phyloP scores from a whole-genome alignment of 495 filamentous ascomycete genomes.

The Hypoxylon rickii region DNA sequence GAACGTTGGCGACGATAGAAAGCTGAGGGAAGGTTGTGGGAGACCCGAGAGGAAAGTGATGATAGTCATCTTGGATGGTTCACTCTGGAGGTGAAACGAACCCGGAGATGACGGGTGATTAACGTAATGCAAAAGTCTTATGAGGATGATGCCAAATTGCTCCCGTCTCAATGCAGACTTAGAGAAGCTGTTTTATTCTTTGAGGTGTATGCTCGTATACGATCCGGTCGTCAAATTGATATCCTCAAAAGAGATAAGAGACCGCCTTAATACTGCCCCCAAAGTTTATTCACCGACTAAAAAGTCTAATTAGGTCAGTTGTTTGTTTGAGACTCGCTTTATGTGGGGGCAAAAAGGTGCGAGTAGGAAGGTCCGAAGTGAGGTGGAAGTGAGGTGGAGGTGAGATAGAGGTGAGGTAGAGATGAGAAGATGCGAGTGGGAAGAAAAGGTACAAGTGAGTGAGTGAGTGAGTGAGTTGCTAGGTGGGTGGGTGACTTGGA shows the following conservation, averaged over 20 bases:
- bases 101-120: constrained; percentile 15
- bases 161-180: constrained; percentile 1
- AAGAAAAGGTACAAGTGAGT: background rate
- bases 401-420: too few species aligned
- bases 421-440: too few species aligned
- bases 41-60: constrained; percentile 43
- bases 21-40: constrained; percentile 41
- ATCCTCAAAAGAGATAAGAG: background rate
- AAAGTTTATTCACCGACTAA: constrained; percentile 25
- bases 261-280: background rate
- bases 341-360: background rate
- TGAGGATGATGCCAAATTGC: constrained; percentile 6
- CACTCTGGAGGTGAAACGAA: background rate
- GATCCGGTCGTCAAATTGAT: constrained; percentile 25
- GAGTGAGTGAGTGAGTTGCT: background rate
- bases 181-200: too few species aligned
- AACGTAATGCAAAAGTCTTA: constrained; percentile 17
- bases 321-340: constrained; percentile 3
- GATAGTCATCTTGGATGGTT: constrained; percentile 33
- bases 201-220: constrained; percentile 8
- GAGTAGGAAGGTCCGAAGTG: too few species aligned
- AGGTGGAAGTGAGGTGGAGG: constrained; percentile 15
- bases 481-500: too few species aligned
- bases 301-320: constrained; percentile 19
- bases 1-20: constrained; percentile 39